phyloP scores from a whole-genome alignment of 805 yeast species.

The Metschnikowia cerradonensis region DNA sequence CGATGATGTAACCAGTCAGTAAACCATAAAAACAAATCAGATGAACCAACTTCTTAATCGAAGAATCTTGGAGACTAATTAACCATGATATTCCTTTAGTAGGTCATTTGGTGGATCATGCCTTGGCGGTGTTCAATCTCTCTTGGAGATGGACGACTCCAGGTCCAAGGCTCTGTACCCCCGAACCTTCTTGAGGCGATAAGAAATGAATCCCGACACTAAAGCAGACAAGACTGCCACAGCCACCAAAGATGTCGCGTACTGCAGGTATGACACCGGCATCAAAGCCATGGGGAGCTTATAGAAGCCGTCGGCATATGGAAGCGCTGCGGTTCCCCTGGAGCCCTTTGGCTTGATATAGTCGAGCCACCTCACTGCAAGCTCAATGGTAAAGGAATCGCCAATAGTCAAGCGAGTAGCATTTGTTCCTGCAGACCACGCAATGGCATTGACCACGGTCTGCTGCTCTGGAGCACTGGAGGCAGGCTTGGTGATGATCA shows the following conservation, averaged over 20 bases:
- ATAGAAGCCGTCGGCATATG: constrained; percentile 39
- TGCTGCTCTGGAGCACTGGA: constrained; percentile 26
- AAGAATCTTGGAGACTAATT: too few species aligned
- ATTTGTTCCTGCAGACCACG: constrained; percentile 59
- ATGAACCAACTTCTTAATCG: too few species aligned
- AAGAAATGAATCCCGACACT: constrained; percentile 23
- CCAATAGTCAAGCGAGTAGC: constrained; percentile 65
- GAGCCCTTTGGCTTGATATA: constrained; percentile 21
- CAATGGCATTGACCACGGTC: constrained; percentile 51
- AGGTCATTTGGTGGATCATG: too few species aligned
- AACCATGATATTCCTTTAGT: not conserved
- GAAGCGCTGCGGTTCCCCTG: constrained; percentile 20
- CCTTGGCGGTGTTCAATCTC: constrained; percentile 13
- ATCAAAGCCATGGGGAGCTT: constrained; percentile 28
- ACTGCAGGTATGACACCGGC: constrained; percentile 24
- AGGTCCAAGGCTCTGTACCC: constrained; percentile 21
- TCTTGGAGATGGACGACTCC: constrained; percentile 22
- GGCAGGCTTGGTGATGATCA: constrained; percentile 42
- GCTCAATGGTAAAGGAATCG: constrained; percentile 51
- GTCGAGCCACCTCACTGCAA: constrained; percentile 58
- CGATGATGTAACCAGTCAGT: too few species aligned
- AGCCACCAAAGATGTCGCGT: constrained; percentile 19
- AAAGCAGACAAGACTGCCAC: constrained; percentile 23
- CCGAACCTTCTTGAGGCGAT: constrained; percentile 21
- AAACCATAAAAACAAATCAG: too few species aligned